Conservation (phyloP, 2,329 filamentous ascomycete genomes). For the Aspergillus brasiliensis region DNA sequence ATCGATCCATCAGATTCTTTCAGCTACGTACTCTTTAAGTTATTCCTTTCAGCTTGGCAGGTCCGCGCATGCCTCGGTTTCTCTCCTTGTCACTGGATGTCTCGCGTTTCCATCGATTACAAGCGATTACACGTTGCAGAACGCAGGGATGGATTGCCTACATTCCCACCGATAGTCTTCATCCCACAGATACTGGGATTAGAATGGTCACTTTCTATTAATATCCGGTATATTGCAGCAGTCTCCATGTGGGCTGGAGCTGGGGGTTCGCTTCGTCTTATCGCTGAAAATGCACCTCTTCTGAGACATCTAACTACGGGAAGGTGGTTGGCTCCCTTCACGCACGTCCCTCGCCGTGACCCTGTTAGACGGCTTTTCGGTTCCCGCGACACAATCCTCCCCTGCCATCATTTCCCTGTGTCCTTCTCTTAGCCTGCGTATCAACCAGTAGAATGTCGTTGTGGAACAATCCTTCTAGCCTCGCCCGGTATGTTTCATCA, state of each 20-base stretch:
- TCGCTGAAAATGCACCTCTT: not conserved
- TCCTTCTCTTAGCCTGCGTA: not conserved
- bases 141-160: not conserved
- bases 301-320: not conserved
- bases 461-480: not conserved
- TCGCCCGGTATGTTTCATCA: not conserved
- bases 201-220: conserved; percentile 2
- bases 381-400: not conserved
- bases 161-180: not conserved
- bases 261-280: not conserved
- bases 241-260: not conserved
- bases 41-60: too few relatives aligned
- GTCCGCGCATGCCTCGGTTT: not conserved
- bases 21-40: not conserved
- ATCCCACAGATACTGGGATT: not conserved
- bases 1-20: not conserved
- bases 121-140: not conserved
- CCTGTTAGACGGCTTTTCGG: not conserved
- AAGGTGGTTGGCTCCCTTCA: not conserved
- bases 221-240: conserved; percentile 3
- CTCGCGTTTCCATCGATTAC: not conserved
- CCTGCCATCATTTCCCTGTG: not conserved
- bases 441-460: conserved; percentile 2
- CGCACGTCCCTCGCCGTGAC: conserved; percentile 6
- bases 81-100: not conserved